Evolutionary conservation across 1,284 basidiomycete species (phyloP), one percentile per base, ranked within the genome.

Genomic region (Xerocomus minutiporus): DNA sequence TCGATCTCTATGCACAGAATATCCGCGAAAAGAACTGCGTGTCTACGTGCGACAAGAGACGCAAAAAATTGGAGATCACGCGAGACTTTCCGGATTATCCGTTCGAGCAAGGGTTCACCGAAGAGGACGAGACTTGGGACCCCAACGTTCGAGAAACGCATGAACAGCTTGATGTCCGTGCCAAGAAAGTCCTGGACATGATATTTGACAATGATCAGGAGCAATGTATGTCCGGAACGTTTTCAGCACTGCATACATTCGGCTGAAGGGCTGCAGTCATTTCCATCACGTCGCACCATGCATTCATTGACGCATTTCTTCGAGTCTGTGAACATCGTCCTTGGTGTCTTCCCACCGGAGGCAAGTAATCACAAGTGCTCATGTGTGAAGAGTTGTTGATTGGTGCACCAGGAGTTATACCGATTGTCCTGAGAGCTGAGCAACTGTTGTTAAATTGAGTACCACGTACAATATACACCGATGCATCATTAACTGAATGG

Each of bases 41-140:
- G 1, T 87, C 90, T 57, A 88, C 86, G 0, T 91, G 88, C 64
- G 89, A 91, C 64, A 78, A 81, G 59, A 80, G 90, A 13, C 74
- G 75, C 15, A 73, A 75, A 1, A 73, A 75, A 55, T 75, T 81
- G 0, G 75, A 79, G 53, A 83, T 94, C 49, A 57, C 66, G 0
- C 56, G 61, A 0, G 70, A 77, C 5, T 93, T 88, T 63, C 87
- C 88, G 0, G 64, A 71, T 3, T 86, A 88, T 67, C 61, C 48
- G 4, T 81, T 93, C 53, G 89, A 94, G 62, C 66, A 73, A 0
- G 80, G 77, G 0, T 85, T 95, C 52, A 70, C 78, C 0, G 91
- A 95, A 65, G 75, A 88, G 28, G 91, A 94, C 65, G 71, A 77
- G 25, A 69, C 86, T 0, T 93, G 88, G 88, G 71, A 75, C 8